A percentile compares a stretch with the other conserved stretches of the same genome.
These are phyloP conservation scores for Borealophlyctis nickersoniae DNA, from an alignment of 192 early-diverging fungal species.

Conservation along the genomic window DNA sequence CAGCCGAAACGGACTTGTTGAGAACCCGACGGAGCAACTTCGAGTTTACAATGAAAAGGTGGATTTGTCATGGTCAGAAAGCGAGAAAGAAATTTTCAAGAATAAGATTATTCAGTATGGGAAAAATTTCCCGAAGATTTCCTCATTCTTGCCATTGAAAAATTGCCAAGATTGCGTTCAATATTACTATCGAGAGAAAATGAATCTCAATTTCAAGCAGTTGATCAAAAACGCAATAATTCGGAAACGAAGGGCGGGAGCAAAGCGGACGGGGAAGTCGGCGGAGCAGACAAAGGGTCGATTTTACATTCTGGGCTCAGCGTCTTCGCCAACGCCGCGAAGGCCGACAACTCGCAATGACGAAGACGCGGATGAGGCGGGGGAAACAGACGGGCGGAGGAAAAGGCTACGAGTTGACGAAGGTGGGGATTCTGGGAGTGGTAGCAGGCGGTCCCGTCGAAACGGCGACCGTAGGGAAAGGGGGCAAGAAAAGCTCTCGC, in stretches of 20 bases:
- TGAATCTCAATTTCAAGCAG: conserved; percentile 35
- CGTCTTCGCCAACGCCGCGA: too few relatives aligned
- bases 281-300: not conserved
- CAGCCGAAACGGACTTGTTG: conserved; percentile 36
- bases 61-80: conserved; percentile 37
- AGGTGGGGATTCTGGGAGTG: too few relatives aligned
- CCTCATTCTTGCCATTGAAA: conserved; percentile 32
- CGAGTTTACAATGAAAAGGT: conserved; percentile 28
- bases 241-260: too few relatives aligned
- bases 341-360: too few relatives aligned
- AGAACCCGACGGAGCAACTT: conserved; percentile 40
- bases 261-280: conserved; percentile 9
- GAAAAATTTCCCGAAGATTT: conserved; percentile 49
- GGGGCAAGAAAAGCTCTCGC: too few relatives aligned
- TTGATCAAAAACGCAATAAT: conserved; percentile 20
- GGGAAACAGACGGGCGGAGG: too few relatives aligned
- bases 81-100: conserved; percentile 36
- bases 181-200: conserved; percentile 53
- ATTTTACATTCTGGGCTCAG: not conserved
- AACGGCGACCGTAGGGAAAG: too few relatives aligned
- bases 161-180: conserved; percentile 42
- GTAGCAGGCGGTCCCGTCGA: too few relatives aligned
- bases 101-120: conserved; percentile 37
- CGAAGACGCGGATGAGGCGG: too few relatives aligned
- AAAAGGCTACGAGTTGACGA: too few relatives aligned